Conservation (phyloP, 768 basidiomycete genomes). For the Hysterangium stoloniferum region DNA sequence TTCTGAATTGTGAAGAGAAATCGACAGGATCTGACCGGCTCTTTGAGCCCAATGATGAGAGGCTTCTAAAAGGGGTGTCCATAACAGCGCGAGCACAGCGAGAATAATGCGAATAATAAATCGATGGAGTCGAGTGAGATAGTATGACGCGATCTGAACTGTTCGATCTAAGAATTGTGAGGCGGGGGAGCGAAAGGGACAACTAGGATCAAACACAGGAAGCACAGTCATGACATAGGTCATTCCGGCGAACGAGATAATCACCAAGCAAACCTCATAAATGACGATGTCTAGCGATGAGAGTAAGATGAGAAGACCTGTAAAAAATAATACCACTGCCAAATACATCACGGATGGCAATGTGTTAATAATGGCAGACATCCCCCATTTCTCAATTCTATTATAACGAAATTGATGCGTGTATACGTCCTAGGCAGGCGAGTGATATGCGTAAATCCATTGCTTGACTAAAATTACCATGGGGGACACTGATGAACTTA, state of each 20-base stretch:
- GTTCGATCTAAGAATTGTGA: neutral
- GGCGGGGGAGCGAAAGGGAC: conserved; percentile 3
- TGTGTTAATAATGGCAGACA: conserved; percentile 15
- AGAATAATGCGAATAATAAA: neutral
- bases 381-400: conserved; percentile 18
- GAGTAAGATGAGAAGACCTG: conserved; percentile 18
- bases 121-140: neutral
- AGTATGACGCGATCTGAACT: neutral
- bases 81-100: neutral
- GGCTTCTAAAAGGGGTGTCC: neutral
- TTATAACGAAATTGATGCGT: conserved; percentile 17
- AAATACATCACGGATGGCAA: conserved; percentile 19
- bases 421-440: conserved; percentile 8
- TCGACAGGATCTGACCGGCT: neutral
- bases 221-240: neutral
- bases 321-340: conserved; percentile 20
- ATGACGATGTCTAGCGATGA: conserved; percentile 4
- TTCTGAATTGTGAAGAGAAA: neutral
- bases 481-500: conserved; percentile 18
- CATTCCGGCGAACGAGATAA: neutral
- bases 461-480: conserved; percentile 23
- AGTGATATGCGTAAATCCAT: conserved; percentile 20
- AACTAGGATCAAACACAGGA: conserved; percentile 1
- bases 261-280: neutral
- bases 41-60: neutral